Evolutionary conservation across 495 filamentous ascomycete genomes (phyloP).

Genomic region (Aspergillus taichungensis): DNA sequence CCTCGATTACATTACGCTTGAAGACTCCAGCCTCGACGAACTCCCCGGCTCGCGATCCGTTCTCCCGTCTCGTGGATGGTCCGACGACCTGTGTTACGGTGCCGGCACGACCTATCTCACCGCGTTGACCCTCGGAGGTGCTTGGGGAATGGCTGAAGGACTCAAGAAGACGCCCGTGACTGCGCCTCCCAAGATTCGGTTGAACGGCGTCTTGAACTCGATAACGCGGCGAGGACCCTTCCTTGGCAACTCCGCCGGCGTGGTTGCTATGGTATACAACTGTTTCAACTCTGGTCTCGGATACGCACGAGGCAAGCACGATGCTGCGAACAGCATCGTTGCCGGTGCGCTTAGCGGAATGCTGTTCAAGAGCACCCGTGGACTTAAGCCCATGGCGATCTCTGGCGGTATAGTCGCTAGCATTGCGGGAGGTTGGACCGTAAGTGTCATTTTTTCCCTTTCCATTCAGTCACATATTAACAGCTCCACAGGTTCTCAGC

Average conservation of each 20-base stretch:
- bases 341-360: constrained; percentile 83
- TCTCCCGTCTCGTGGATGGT: constrained; percentile 91
- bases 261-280: constrained; percentile 92
- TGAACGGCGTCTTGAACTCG: constrained; percentile 90
- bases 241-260: constrained; percentile 88
- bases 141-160: constrained; percentile 86
- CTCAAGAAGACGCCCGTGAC: constrained; percentile 59
- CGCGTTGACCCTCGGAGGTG: constrained; percentile 77
- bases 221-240: constrained; percentile 92
- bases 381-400: constrained; percentile 84
- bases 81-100: constrained; percentile 96
- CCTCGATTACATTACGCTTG: constrained; percentile 87
- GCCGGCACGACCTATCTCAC: constrained; percentile 87
- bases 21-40: constrained; percentile 81
- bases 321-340: constrained; percentile 75
- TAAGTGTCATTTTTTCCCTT: constrained; percentile 39
- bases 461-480: constrained; percentile 19
- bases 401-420: constrained; percentile 79
- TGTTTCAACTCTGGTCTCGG: constrained; percentile 88
- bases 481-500: constrained; percentile 41
- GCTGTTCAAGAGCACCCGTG: constrained; percentile 92
- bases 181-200: constrained; percentile 77
- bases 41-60: constrained; percentile 79
- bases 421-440: constrained; percentile 80
- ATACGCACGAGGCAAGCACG: constrained; percentile 78